Base-by-base conservation (phyloP, 2,329 filamentous ascomycete species). In the Colletotrichum agaves region DNA sequence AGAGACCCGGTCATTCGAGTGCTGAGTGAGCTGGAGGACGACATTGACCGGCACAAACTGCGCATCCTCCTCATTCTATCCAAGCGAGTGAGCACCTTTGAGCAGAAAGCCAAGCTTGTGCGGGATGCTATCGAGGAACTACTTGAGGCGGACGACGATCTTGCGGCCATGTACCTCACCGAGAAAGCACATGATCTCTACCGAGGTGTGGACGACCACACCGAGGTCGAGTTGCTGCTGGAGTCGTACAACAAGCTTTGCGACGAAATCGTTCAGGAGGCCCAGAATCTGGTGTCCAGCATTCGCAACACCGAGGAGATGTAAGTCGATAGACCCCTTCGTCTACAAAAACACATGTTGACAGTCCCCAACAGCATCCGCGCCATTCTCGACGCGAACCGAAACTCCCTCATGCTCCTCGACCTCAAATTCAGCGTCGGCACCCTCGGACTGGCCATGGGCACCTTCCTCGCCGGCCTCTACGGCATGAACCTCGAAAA, bases 401-500 rank as follows among this genome's bases (percentile, higher is more conserved):
- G 96, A 72, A 99, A 99, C 82, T 92, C 94, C 8, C 92, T 99
- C 72, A 99, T 99, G 96, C 86, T 99, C 17, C 87, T 98, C 35
- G 96, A 98, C 71, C 90, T 99, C 73, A 97, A 97, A 77, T 97
- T 98, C 82, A 96, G 92, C 76, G 94, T 99, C 68, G 93, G 94
- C 64, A 98, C 96, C 1, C 88, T 99, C 4, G 94, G 94, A n/a
- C 89, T 98, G 53, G 95, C 93, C 61, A 93, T 94, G 76, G 96
- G 96, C 62, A 98, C 96, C 56, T 97, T 98, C 76, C 87, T 98
- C 74, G 97, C 96, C 8, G 94, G 94, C n/a, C 89, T 99, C n/a
- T 99, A 98, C 85, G 96, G 96, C 73, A 98, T 98, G 94, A 99
- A 99, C 82, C 84, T 99, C 71, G 97, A 98, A 77, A 98, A 98